These are phyloP conservation scores for Rhizopus arrhizus DNA, from an alignment of 371 early-diverging fungal species.

Conservation along the genomic window DNA sequence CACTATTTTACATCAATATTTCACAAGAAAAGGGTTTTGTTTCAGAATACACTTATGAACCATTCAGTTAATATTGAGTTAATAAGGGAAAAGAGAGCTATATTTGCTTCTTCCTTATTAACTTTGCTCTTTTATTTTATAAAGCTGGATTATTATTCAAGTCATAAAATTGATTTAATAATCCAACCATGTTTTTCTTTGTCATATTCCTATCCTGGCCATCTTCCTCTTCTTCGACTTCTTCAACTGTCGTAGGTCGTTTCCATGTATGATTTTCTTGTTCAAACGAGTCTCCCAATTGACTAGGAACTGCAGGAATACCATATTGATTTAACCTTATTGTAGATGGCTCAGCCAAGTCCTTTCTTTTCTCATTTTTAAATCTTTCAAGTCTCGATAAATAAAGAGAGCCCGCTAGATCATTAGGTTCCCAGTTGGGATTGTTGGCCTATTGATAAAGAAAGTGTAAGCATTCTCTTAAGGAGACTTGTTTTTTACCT, in stretches of 20 bases:
- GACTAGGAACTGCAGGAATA: conserved; percentile 38
- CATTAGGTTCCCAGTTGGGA: conserved; percentile 81
- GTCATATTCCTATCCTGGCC: conserved; percentile 17
- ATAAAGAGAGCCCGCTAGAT: conserved; percentile 73
- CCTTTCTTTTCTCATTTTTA: conserved; percentile 21
- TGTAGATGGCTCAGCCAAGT: background rate
- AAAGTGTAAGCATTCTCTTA: background rate
- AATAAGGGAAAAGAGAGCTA: too few relatives aligned
- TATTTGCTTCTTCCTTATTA: too few relatives aligned
- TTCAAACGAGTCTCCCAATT: conserved; percentile 41
- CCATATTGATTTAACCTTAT: conserved; percentile 38
- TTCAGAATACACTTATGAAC: too few relatives aligned
- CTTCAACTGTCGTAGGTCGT: conserved; percentile 2
- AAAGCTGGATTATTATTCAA: conserved; percentile 49
- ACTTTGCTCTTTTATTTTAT: conserved; percentile 5
- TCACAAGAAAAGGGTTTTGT: too few relatives aligned
- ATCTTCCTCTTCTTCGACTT: conserved; percentile 43
- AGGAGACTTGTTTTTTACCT: conserved; percentile 52
- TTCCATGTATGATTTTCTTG: conserved; percentile 20
- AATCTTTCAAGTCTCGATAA: conserved; percentile 52
- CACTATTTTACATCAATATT: too few relatives aligned
- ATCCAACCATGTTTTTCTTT: conserved; percentile 51
- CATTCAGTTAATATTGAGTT: too few relatives aligned
- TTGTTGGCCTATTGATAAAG: conserved; percentile 64
- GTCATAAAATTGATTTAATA: conserved; percentile 67